Evolutionary conservation across 768 basidiomycete species (phyloP).

Genomic region (Panaeolus cyanescens): DNA sequence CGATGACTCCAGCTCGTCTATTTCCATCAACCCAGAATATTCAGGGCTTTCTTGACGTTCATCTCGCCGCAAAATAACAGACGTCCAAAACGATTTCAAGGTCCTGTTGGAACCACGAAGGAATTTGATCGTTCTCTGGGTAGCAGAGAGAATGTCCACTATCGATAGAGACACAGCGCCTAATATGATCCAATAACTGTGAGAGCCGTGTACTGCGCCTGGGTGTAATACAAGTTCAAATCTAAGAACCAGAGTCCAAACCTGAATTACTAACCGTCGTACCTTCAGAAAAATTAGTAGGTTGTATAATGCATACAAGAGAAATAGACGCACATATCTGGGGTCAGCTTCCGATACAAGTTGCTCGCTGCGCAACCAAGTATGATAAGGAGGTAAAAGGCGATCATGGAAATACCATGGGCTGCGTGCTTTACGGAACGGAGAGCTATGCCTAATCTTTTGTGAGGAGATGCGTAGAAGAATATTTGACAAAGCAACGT

Average conservation of each 20-base stretch:
- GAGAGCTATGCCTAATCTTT: slow-evolving; percentile 69
- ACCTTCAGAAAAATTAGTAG: slow-evolving; percentile 45
- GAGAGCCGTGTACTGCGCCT: slow-evolving; percentile 58
- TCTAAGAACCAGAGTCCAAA: neutral
- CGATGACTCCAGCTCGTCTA: slow-evolving; percentile 51
- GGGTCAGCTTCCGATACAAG: slow-evolving; percentile 77
- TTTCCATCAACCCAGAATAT: slow-evolving; percentile 55
- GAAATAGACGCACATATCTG: slow-evolving; percentile 68
- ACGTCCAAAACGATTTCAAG: slow-evolving; percentile 54
- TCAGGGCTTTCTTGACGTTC: slow-evolving; percentile 36
- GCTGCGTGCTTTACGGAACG: slow-evolving; percentile 74
- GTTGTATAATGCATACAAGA: slow-evolving; percentile 17
- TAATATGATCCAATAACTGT: slow-evolving; percentile 55
- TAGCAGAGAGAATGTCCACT: slow-evolving; percentile 53
- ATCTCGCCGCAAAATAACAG: slow-evolving; percentile 50
- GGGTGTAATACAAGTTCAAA: neutral
- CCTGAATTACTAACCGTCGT: slow-evolving; percentile 48
- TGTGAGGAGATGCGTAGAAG: slow-evolving; percentile 3
- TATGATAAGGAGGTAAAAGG: slow-evolving; percentile 61
- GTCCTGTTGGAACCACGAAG: slow-evolving; percentile 44
- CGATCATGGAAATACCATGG: slow-evolving; percentile 56
- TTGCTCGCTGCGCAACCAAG: slow-evolving; percentile 70
- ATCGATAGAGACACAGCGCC: slow-evolving; percentile 38
- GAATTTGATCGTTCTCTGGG: slow-evolving; percentile 55
- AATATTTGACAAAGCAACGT: slow-evolving; percentile 21